Evolutionary conservation across 1,284 basidiomycete species (phyloP), one percentile per base, ranked within the genome.

Genomic region (Ceratobasidium sp.): DNA sequence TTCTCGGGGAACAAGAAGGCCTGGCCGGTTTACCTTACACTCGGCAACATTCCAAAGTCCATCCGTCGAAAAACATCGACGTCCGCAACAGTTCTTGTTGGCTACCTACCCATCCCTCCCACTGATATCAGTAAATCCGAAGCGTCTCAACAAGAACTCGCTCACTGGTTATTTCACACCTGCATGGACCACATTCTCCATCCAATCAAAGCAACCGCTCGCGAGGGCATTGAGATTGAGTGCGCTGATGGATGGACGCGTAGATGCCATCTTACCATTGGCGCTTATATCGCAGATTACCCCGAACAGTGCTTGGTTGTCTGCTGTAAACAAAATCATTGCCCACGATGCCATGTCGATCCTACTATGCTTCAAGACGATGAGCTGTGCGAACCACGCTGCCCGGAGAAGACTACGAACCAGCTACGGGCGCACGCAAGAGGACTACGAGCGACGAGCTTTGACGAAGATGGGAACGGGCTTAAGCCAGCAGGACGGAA

Each of bases 261-360:
- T 3, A 74, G 76, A 3, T 73, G 73, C 23, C 77, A 80, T 67
- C 79, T 78, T 0, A 79, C 81, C 32, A 74, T 80, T 23, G 79
- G 78, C 0, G 72, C 74, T 0, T 79, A 77, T 54, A 71, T 80
- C 21, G 77, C 75, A 2, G 79, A 80, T 62, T 79, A 79, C 52
- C 78, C 77, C 0, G 79, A 81, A 54, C 79, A 81, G 32, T 50
- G 73, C 2, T 54, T 79, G 0, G 78, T 79, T 11, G 76, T 79
- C 11, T 73, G 72, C 64, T 52, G 50, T 0, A 47, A 59, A 0
- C 70, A 75, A 26, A 58, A 35, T 18, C 58, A 67, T 16, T 74
- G 73, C 57, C 73, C 66, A 11, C 13, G 47, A 4, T 70, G 73
- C 32, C 54, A 26, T 11, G 26, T 44, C 18, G 35, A 38, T 11